A percentile compares a stretch with the other conserved stretches of the same genome.
phyloP scores from a whole-genome alignment of 306 rosid genomes.

The Boehmeria nivea region DNA sequence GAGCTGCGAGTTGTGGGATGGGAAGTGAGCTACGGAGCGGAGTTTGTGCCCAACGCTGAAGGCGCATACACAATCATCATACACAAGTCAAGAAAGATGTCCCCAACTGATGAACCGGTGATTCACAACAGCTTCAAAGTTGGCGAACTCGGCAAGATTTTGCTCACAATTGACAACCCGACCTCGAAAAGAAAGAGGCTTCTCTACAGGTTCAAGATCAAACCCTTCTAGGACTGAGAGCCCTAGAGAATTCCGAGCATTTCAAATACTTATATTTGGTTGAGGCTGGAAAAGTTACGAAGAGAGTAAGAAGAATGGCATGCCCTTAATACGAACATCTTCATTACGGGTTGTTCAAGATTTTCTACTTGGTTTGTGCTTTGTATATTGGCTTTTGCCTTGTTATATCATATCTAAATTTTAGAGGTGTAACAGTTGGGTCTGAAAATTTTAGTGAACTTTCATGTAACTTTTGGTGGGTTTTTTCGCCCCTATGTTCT shows the following conservation, averaged over 20 bases:
- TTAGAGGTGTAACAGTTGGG: slow-evolving; percentile 4
- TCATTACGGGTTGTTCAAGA: slow-evolving; percentile 25
- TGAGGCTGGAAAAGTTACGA: slow-evolving; percentile 13
- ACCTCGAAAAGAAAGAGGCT: slow-evolving; percentile 74
- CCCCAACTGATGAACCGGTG: slow-evolving; percentile 73
- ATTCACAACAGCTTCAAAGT: slow-evolving; percentile 63
- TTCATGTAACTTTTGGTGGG: not conserved
- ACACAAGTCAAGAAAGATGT: slow-evolving; percentile 70
- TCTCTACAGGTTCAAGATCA: slow-evolving; percentile 89
- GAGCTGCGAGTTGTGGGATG: slow-evolving; percentile 96
- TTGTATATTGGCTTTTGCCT: slow-evolving; percentile 29
- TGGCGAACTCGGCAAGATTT: slow-evolving; percentile 67
- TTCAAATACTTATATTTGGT: not conserved
- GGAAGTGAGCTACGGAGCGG: slow-evolving; percentile 86
- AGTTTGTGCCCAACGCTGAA: slow-evolving; percentile 67
- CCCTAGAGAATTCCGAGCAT: slow-evolving; percentile 1
- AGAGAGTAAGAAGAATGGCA: slow-evolving; percentile 25
- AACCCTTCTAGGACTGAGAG: slow-evolving; percentile 52
- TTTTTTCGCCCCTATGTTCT: not conserved
- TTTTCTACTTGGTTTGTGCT: slow-evolving; percentile 28
- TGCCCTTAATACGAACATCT: slow-evolving; percentile 14
- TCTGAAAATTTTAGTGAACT: slow-evolving; percentile 1
- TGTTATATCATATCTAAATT: not conserved
- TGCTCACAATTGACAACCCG: slow-evolving; percentile 79
- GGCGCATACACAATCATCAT: slow-evolving; percentile 57